Conservation (phyloP, 2,329 filamentous ascomycete species). For the Penicillium thymicola region DNA sequence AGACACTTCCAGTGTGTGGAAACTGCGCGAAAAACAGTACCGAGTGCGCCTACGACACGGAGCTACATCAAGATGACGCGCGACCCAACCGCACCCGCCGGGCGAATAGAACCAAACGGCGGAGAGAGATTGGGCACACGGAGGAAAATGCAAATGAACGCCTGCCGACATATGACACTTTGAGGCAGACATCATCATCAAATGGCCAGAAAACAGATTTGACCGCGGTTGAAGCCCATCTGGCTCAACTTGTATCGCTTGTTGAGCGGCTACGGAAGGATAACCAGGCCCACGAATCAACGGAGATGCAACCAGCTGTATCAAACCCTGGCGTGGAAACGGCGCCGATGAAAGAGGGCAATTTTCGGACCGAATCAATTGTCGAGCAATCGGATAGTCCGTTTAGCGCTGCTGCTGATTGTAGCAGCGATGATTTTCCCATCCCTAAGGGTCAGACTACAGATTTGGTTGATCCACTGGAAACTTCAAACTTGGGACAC, state of each 20-base stretch:
- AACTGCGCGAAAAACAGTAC: constrained; percentile 45
- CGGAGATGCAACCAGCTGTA: neutral
- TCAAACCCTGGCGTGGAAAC: neutral
- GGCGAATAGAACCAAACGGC: constrained; percentile 36
- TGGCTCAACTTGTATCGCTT: neutral
- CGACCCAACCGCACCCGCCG: constrained; percentile 8
- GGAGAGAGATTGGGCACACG: constrained; percentile 24
- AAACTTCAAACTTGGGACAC: constrained; percentile 42
- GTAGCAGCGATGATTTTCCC: constrained; percentile 42
- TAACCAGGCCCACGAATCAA: neutral
- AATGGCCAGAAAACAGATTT: neutral
- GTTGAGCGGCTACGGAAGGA: neutral
- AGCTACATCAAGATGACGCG: constrained; percentile 24
- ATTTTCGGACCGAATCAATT: neutral
- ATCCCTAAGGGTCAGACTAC: constrained; percentile 41
- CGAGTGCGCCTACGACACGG: constrained; percentile 43
- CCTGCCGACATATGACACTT: neutral
- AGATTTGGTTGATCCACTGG: constrained; percentile 43
- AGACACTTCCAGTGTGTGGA: constrained; percentile 46
- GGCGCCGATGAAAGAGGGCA: constrained; percentile 11
- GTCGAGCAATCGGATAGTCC: neutral
- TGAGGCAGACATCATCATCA: neutral
- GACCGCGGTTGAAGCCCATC: neutral
- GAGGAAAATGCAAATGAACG: neutral
- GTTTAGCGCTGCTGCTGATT: constrained; percentile 29